Conservation (phyloP, 176 grass and related monocot species). For the Bolboschoenus planiculmis region DNA sequence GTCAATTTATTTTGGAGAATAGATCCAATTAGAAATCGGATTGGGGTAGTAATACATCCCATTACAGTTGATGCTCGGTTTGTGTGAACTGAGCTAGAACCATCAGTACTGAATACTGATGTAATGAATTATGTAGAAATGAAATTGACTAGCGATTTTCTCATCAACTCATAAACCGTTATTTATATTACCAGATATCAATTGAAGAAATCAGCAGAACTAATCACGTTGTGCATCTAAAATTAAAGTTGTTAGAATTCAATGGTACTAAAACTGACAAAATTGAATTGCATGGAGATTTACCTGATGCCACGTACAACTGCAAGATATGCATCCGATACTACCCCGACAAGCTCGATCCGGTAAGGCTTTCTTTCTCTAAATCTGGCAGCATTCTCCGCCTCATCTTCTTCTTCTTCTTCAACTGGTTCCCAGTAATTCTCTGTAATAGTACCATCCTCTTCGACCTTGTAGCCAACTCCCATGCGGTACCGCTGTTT, state of each 20-base stretch:
- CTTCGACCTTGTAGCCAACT: constrained; percentile 62
- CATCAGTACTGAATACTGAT: background rate
- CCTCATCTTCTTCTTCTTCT: background rate
- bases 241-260: background rate
- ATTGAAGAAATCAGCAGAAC: background rate
- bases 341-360: constrained; percentile 74
- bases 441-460: constrained; percentile 58
- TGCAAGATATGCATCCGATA: constrained; percentile 90
- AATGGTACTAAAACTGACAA: background rate
- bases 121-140: background rate
- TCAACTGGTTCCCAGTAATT: constrained; percentile 77
- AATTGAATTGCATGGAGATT: background rate
- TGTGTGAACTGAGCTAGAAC: background rate
- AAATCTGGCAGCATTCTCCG: background rate
- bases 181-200: background rate
- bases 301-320: constrained; percentile 82
- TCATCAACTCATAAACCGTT: background rate
- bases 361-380: constrained; percentile 59
- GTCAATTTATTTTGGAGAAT: background rate
- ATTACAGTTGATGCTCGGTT: background rate
- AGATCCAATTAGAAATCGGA: background rate
- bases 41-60: background rate
- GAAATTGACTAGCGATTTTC: background rate
- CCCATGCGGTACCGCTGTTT: constrained; percentile 82
- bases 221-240: too few species aligned